A percentile compares a stretch with the other conserved stretches of the same genome.
phyloP scores from a whole-genome alignment of 1,284 basidiomycete species.

The Bjerkandera adusta region DNA sequence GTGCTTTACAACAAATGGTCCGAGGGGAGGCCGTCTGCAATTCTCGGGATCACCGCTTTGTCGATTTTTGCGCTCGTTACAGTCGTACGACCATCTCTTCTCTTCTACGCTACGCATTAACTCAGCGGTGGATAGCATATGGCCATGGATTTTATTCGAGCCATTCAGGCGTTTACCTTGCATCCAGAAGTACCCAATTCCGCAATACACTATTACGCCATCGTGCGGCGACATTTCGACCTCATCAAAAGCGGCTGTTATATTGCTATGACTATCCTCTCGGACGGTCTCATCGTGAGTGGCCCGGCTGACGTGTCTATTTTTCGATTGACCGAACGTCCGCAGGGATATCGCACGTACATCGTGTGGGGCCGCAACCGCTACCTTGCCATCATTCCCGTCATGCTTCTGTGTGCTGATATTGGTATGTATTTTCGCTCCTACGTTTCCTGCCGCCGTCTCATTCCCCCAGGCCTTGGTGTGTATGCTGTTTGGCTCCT shows the following conservation, averaged over 20 bases:
- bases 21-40: slow-evolving; percentile 6
- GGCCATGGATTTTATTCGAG: slow-evolving; percentile 13
- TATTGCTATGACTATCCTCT: slow-evolving; percentile 11
- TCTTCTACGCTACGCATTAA: not conserved
- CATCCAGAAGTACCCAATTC: slow-evolving; percentile 10
- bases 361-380: slow-evolving; percentile 11
- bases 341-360: slow-evolving; percentile 13
- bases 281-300: slow-evolving; percentile 13
- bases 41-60: slow-evolving; percentile 6
- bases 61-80: slow-evolving; percentile 10
- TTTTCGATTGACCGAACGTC: no score
- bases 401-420: slow-evolving; percentile 10
- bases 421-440: slow-evolving; percentile 4
- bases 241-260: slow-evolving; percentile 15
- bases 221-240: slow-evolving; percentile 13
- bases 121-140: slow-evolving; percentile 7
- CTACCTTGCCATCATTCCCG: slow-evolving; percentile 1
- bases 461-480: slow-evolving; percentile 2
- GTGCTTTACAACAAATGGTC: slow-evolving; percentile 9
- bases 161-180: slow-evolving; percentile 11
- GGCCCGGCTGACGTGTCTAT: not conserved
- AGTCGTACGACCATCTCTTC: slow-evolving; percentile 3
- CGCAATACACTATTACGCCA: slow-evolving; percentile 10
- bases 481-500: slow-evolving; percentile 14
- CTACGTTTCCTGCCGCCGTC: not conserved